Evolutionary conservation across 768 basidiomycete species (phyloP), one percentile per base, ranked within the genome.

Genomic region (Pulveroboletus ravenelii): DNA sequence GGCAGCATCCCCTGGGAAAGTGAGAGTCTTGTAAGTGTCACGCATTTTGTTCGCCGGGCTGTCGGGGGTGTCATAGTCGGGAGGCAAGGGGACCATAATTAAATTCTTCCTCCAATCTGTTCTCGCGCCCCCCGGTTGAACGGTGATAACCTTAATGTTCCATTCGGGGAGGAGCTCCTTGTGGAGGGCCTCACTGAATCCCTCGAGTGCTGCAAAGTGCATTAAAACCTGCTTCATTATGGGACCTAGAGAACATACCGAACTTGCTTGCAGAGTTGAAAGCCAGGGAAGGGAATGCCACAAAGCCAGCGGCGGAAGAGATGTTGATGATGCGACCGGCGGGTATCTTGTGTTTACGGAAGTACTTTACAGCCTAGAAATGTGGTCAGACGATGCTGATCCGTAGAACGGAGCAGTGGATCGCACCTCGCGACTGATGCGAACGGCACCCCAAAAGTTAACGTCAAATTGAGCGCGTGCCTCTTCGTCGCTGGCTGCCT

Each of bases 391-490:
- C 13, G 1, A 41, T 13, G 5, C 10, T 0, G 30, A 35, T 38
- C 12, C 6, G 1, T 3, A 17, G 25, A 18, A 17, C n/a, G 5
- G 5, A 14, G 3, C 3, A 3, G 15, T 3, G 13, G 10, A 4
- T 38, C 52, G 15, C 8, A 60, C 70, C 55, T 62, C 63, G 27
- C 55, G 50, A 41, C 62, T 62, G 41, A 62, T 56, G 15, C 51
- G 54, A 17, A 44, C 55, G 35, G 57, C 47, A 23, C 64, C 69
- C 69, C 69, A 70, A 45, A 69, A 70, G 56, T 69, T 67, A 1
- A 64, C 62, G 8, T 68, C 67, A 32, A 71, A 64, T 43, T 64
- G 54, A 40, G 41, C 23, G 3, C 66, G 63, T 0, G 62, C 68
- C 8, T 59, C 60, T 34, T 57, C 60, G 15, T 69, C 63, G 9